Evolutionary conservation across 768 basidiomycete species (phyloP).

Genomic region (Russula brevipes): DNA sequence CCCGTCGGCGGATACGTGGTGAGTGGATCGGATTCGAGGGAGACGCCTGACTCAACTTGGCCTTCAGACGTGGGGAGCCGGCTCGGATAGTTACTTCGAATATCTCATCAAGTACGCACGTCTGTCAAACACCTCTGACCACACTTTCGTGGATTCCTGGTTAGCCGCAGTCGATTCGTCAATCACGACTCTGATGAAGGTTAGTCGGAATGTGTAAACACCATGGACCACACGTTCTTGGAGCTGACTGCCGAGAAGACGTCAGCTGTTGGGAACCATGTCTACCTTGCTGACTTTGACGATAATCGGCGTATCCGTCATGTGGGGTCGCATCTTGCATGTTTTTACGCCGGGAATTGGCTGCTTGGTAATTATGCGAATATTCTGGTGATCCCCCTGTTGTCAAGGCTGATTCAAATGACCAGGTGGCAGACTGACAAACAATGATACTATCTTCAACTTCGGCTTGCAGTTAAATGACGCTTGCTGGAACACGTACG

Average conservation of each 20-base stretch:
- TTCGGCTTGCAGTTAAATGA: conserved; percentile 59
- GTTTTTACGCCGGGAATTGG: conserved; percentile 76
- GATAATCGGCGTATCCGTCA: conserved; percentile 38
- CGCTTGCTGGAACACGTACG: conserved; percentile 78
- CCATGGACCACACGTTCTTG: too few species aligned
- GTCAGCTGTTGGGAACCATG: conserved; percentile 57
- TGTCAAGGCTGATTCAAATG: not conserved
- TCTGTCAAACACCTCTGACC: conserved; percentile 59
- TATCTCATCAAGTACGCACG: conserved; percentile 71
- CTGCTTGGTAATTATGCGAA: conserved; percentile 43
- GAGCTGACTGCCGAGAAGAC: conserved; percentile 36
- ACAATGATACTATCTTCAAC: conserved; percentile 66
- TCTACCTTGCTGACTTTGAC: conserved; percentile 65
- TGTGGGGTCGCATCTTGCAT: conserved; percentile 68
- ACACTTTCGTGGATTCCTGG: conserved; percentile 64
- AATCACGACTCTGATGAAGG: conserved; percentile 52
- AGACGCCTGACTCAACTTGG: not conserved
- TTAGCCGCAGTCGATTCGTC: conserved; percentile 66
- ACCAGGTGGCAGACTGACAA: conserved; percentile 58
- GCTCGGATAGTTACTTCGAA: conserved; percentile 73
- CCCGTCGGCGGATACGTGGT: not conserved
- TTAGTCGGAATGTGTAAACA: conserved; percentile 27
- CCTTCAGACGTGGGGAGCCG: conserved; percentile 59
- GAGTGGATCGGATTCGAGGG: not conserved
- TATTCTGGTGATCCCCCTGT: not conserved